A percentile compares a stretch with the other conserved stretches of the same genome.
Evolutionary conservation across 176 grass and related monocot species (phyloP).

Genomic region (Avena sativa): DNA sequence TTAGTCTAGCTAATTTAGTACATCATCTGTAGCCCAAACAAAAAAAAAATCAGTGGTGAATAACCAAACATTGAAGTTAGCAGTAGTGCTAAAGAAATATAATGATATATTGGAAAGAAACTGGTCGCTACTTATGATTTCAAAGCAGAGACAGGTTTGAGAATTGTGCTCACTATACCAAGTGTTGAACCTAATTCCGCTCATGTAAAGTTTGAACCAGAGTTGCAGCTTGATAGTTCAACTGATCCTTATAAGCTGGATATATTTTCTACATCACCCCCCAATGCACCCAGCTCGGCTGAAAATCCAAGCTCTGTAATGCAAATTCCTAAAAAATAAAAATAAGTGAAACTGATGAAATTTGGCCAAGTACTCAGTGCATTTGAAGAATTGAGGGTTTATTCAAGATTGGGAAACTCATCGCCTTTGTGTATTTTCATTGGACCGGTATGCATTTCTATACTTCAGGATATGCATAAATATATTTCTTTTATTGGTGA

Average conservation of each 20-base stretch:
- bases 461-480: neutral
- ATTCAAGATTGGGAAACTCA: conserved; percentile 95
- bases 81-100: too few species aligned
- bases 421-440: conserved; percentile 89
- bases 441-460: conserved; percentile 78
- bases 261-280: conserved; percentile 37
- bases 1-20: too few species aligned
- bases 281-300: conserved; percentile 31
- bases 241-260: conserved; percentile 36
- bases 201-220: conserved; percentile 61
- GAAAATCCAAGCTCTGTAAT: conserved; percentile 42
- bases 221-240: conserved; percentile 50
- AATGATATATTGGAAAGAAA: too few species aligned
- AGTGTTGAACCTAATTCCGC: conserved; percentile 48
- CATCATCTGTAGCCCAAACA: too few species aligned
- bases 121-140: conserved; percentile 8
- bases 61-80: too few species aligned
- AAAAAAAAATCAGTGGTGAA: too few species aligned
- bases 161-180: conserved; percentile 28
- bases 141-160: conserved; percentile 48
- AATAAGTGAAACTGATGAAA: conserved; percentile 72
- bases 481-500: neutral
- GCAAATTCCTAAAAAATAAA: conserved; percentile 59
- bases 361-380: conserved; percentile 33
- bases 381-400: conserved; percentile 87